These are phyloP conservation scores for Pseudogymnoascus sp. DNA, from an alignment of 2,329 filamentous ascomycete genomes.

Conservation along the genomic window DNA sequence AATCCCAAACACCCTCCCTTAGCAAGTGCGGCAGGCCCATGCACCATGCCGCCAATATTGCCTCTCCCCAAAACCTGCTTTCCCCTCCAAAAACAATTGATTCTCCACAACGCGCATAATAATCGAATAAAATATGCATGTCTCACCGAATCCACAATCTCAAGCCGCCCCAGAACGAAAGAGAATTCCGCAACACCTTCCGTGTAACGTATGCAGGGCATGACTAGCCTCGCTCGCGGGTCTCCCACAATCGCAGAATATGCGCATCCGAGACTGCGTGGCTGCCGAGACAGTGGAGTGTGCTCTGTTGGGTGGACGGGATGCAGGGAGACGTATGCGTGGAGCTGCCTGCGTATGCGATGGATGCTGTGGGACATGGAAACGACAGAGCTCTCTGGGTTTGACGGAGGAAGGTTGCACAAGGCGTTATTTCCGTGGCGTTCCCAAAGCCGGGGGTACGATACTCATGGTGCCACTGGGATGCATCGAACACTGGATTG, in stretches of 20 bases:
- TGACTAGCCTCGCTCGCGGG: neutral
- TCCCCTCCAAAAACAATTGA: neutral
- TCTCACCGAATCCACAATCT: neutral
- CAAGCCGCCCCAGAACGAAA: neutral
- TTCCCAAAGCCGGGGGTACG: too few species aligned
- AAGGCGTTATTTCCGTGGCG: too few species aligned
- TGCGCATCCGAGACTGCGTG: neutral
- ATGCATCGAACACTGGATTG: too few species aligned
- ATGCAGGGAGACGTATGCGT: neutral
- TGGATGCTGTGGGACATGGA: neutral
- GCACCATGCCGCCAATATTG: neutral
- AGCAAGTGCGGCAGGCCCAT: neutral
- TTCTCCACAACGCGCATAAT: neutral
- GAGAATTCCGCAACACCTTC: neutral
- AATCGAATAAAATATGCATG: neutral
- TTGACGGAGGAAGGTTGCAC: too few species aligned
- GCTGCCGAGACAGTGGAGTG: neutral
- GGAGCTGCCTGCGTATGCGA: neutral
- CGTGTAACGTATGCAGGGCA: neutral
- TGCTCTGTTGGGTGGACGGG: neutral
- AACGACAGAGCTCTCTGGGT: too few species aligned
- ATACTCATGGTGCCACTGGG: too few species aligned
- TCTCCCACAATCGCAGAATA: neutral
- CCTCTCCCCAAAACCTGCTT: neutral
- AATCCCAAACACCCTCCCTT: neutral